Base-by-base conservation (phyloP, 1,284 basidiomycete genomes). In the Rhizopogon parksii region DNA sequence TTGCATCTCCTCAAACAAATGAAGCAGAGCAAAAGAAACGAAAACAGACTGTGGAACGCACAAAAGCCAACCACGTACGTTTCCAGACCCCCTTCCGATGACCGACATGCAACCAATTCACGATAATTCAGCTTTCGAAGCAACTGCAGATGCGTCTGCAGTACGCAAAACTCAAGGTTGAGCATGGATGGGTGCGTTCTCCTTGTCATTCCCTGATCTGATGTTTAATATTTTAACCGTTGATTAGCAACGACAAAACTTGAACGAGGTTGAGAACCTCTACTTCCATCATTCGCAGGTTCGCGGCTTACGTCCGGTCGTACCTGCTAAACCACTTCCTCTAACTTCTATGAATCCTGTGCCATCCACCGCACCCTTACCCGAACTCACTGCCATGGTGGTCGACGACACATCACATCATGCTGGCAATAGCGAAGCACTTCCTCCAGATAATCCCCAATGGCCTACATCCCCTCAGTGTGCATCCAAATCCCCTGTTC, bases 231-330 rank as follows among this genome's bases (percentile, higher is more conserved):
- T 37, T 39, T 49, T 43, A 6, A n/a, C 8, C 30, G 38, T 30
- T 19, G 49, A 32, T 30, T 52, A 87, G 84, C 82, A 85, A 82
- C 74, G 79, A 46, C 85, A 88, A 65, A 84, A 76, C 42, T 67
- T 88, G 37, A 85, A 83, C 59, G 85, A 88, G 64, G 85, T 88
- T 8, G 85, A 88, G 63, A 88, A 88, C 58, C 71, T 88, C 9
- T 88, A 87, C 70, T 87, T 86, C 58, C 81, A 80, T 53, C 82
- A 84, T 56, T 82, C 80, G 1, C 78, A 81, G 43, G 61, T 64
- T 14, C 66, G 61, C 46, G 57, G 45, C 8, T 50, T 56, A 11
- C 58, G 53, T 37, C 52, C 59, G 4, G 47, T 55, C 14, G 47
- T 46, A 6, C 49, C 46, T 30, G 47, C 54, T 25, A 53, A 51